These are phyloP conservation scores for Cinchona pubescens DNA, from an alignment of 257 asterid genomes.

Conservation along the genomic window DNA sequence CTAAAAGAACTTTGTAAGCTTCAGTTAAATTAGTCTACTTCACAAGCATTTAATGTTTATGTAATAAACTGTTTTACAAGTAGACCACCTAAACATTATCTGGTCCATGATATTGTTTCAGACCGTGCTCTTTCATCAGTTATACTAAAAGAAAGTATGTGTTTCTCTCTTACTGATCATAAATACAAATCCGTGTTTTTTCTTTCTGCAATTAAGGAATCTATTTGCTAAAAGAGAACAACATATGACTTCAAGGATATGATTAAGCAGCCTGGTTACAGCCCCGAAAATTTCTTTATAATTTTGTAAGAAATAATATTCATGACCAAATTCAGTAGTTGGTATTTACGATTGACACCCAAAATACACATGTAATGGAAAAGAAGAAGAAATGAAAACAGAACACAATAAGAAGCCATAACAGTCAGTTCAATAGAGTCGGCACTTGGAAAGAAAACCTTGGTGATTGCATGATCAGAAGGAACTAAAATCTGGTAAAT, in stretches of 20 bases:
- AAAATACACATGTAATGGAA: background rate
- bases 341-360: background rate
- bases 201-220: background rate
- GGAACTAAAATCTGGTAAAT: background rate
- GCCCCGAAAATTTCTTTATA: background rate
- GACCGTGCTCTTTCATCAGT: background rate
- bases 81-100: background rate
- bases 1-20: background rate
- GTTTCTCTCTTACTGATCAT: background rate
- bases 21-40: background rate
- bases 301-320: background rate
- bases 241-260: background rate
- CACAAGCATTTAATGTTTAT: background rate
- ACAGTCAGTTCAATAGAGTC: background rate
- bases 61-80: background rate
- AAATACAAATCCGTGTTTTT: background rate
- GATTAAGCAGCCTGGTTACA: background rate
- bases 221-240: background rate
- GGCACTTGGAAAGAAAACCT: background rate
- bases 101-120: background rate
- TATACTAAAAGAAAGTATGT: background rate
- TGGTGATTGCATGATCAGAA: background rate
- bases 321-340: background rate
- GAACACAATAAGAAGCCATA: background rate
- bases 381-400: background rate